Conservation (phyloP, 208 protist species). For the Leishmania martiniquensis region DNA sequence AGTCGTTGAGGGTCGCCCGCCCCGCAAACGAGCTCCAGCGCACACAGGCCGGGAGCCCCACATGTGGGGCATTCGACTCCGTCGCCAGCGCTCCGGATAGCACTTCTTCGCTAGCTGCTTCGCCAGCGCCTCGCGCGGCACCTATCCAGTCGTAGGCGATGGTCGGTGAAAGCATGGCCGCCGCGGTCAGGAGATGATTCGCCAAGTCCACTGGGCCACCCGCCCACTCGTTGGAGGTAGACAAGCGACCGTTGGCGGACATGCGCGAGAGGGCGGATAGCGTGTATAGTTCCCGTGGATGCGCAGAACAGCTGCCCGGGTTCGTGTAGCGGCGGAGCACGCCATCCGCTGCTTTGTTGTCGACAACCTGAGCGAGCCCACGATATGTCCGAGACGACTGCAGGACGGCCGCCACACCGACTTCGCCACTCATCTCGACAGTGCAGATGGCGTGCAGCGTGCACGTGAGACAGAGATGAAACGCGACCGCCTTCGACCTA, state of each 20-base stretch:
- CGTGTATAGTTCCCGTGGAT: not conserved
- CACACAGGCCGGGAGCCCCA: constrained; percentile 4
- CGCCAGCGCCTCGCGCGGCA: not conserved
- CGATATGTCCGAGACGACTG: constrained; percentile 4
- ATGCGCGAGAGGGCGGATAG: not conserved
- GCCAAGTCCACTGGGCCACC: constrained; percentile 3
- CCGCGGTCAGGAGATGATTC: constrained; percentile 4
- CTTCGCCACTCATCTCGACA: not conserved
- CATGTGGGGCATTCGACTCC: not conserved
- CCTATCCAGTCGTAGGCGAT: constrained; percentile 30
- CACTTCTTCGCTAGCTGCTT: not conserved
- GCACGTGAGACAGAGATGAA: not conserved
- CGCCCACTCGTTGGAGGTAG: not conserved
- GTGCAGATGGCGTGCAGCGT: not conserved
- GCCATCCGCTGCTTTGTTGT: not conserved
- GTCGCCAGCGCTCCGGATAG: not conserved
- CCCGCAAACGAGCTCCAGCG: constrained; percentile 15
- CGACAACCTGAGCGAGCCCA: not conserved
- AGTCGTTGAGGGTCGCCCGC: constrained; percentile 5
- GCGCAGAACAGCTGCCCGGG: not conserved
- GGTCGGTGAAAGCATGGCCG: constrained; percentile 16
- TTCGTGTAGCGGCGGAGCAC: not conserved
- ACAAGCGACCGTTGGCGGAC: not conserved
- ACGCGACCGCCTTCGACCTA: not conserved
- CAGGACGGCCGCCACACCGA: not conserved